A percentile compares a stretch with the other conserved stretches of the same genome.
These are phyloP conservation scores for Musa acuminata DNA, from an alignment of 176 grass and related monocot species.

Conservation along the genomic window DNA sequence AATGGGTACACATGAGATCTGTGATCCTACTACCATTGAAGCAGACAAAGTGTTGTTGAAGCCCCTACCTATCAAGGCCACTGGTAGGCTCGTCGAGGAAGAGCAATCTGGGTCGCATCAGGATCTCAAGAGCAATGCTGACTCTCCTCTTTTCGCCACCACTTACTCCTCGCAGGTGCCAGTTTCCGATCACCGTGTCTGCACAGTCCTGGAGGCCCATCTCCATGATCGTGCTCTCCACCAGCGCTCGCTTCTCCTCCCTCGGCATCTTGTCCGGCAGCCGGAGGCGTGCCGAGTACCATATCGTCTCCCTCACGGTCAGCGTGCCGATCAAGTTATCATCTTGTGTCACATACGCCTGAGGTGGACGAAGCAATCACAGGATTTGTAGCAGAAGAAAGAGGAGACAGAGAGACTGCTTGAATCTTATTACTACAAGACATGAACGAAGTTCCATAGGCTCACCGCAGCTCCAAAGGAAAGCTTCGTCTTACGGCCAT, in stretches of 20 bases:
- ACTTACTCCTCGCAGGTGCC: conserved; percentile 87
- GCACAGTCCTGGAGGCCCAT: conserved; percentile 99
- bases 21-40: not conserved
- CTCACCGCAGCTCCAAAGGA: conserved; percentile 89
- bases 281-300: conserved; percentile 71
- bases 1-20: not conserved
- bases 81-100: conserved; percentile 95
- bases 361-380: not conserved
- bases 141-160: conserved; percentile 95
- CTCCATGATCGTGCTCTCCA: conserved; percentile 86
- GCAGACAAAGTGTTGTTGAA: no score
- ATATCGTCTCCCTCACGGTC: conserved; percentile 87
- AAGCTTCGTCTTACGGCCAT: conserved; percentile 83
- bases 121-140: conserved; percentile 93
- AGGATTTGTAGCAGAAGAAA: not conserved
- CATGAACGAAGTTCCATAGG: not conserved
- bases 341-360: conserved; percentile 95
- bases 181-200: conserved; percentile 80
- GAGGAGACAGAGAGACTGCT: not conserved
- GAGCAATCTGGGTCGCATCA: conserved; percentile 85
- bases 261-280: conserved; percentile 78
- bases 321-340: conserved; percentile 89
- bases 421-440: not conserved
- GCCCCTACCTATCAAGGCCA: conserved; percentile 69
- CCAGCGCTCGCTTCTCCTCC: conserved; percentile 77